These are phyloP conservation scores for Diospyros kaki DNA, from an alignment of 148 eudicot genomes.

Conservation along the genomic window DNA sequence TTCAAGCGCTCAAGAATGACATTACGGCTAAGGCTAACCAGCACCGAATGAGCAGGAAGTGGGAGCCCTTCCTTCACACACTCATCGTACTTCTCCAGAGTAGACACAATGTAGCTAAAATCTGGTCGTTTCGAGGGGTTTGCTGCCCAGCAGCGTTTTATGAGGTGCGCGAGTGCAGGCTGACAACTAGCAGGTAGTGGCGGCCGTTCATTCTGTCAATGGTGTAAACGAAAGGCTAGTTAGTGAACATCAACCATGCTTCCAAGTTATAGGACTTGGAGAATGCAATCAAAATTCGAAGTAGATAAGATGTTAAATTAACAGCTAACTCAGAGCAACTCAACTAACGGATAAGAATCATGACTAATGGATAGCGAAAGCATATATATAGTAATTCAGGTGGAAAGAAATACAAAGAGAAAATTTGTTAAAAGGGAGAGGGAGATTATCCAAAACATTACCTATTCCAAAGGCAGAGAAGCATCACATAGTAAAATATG, in stretches of 20 bases:
- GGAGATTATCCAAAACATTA: background rate
- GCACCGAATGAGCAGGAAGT: slow-evolving; percentile 52
- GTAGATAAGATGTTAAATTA: slow-evolving; percentile 8
- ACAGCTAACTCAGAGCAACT: too few species aligned
- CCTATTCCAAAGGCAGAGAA: background rate
- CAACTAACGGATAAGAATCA: background rate
- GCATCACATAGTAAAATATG: slow-evolving; percentile 8
- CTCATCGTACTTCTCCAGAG: slow-evolving; percentile 72
- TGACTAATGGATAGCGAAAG: too few species aligned
- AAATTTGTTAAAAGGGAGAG: too few species aligned
- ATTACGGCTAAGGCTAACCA: slow-evolving; percentile 46
- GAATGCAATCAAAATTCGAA: background rate
- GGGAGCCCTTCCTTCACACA: slow-evolving; percentile 95
- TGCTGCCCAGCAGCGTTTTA: slow-evolving; percentile 81
- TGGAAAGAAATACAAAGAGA: background rate
- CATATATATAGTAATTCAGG: background rate
- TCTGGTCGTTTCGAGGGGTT: slow-evolving; percentile 92
- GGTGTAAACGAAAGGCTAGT: background rate
- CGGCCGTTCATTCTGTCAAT: slow-evolving; percentile 79
- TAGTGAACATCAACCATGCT: background rate
- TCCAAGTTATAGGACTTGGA: background rate
- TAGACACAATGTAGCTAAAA: slow-evolving; percentile 68
- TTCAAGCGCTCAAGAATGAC: slow-evolving; percentile 59
- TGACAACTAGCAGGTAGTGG: slow-evolving; percentile 93
- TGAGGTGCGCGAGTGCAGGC: slow-evolving; percentile 87